Evolutionary conservation across 108 stramenopile species (phyloP).

Genomic region (Stephanodiscus minutulus): DNA sequence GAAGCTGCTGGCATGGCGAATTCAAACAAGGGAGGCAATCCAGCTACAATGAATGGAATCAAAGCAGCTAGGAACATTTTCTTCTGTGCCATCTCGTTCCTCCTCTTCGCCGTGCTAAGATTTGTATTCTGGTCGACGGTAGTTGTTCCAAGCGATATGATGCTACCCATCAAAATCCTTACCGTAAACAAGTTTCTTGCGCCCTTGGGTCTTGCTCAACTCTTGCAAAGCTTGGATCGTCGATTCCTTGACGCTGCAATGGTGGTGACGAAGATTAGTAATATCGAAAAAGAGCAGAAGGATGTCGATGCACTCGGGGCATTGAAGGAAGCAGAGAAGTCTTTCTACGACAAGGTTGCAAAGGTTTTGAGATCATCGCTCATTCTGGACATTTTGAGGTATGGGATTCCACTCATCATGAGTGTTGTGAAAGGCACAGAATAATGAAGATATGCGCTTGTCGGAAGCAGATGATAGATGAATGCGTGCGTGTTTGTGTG

Average conservation of each 20-base stretch:
- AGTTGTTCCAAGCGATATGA: constrained; percentile 6
- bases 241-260: constrained; percentile 10
- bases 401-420: too few relatives aligned
- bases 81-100: constrained; percentile 8
- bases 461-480: too few relatives aligned
- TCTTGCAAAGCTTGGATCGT: constrained; percentile 7
- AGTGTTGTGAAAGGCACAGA: background rate
- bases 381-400: too few relatives aligned
- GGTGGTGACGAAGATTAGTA: background rate
- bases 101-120: constrained; percentile 7
- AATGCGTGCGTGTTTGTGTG: too few relatives aligned
- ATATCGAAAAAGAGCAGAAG: background rate
- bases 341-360: background rate
- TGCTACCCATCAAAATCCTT: background rate
- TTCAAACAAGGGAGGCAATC: background rate
- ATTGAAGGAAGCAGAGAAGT: constrained; percentile 6
- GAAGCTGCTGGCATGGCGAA: background rate
- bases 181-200: background rate
- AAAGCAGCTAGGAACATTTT: constrained; percentile 5
- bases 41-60: constrained; percentile 7
- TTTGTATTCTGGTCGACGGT: constrained; percentile 5
- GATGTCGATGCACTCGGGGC: constrained; percentile 2
- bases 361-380: too few relatives aligned
- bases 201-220: constrained; percentile 4
- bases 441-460: background rate